Conservation (phyloP, 2,329 filamentous ascomycete genomes). For the Alternaria arborescens region DNA sequence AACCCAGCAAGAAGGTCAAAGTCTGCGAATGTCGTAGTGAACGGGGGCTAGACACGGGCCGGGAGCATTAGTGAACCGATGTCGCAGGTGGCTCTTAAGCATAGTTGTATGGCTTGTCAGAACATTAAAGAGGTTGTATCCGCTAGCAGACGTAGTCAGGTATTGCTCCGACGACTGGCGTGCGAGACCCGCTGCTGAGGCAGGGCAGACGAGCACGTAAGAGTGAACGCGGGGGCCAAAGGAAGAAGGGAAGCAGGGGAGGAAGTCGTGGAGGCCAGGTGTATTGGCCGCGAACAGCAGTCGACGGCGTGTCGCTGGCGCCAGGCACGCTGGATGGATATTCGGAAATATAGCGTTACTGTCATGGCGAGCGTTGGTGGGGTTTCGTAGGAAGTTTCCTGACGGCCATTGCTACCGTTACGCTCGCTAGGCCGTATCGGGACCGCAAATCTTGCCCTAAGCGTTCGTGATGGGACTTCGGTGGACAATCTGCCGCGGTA, state of each 20-base stretch:
- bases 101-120: slow-evolving; percentile 51
- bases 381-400: slow-evolving; percentile 36
- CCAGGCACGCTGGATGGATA: slow-evolving; percentile 33
- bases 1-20: slow-evolving; percentile 25
- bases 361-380: slow-evolving; percentile 40
- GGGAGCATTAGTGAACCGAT: slow-evolving; percentile 48
- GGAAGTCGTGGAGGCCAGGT: slow-evolving; percentile 16
- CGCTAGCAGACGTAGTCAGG: slow-evolving; percentile 45
- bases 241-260: slow-evolving; percentile 14
- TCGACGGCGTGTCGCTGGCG: slow-evolving; percentile 29
- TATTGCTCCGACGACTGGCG: slow-evolving; percentile 42
- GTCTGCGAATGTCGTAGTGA: slow-evolving; percentile 37
- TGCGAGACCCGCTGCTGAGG: slow-evolving; percentile 35
- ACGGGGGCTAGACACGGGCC: slow-evolving; percentile 45
- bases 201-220: slow-evolving; percentile 43
- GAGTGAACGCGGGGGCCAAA: slow-evolving; percentile 36
- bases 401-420: slow-evolving; percentile 43
- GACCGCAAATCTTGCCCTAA: slow-evolving; percentile 20
- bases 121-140: slow-evolving; percentile 52
- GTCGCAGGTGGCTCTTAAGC: slow-evolving; percentile 50
- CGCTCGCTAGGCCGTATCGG: slow-evolving; percentile 38
- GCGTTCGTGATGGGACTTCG: slow-evolving; percentile 22
- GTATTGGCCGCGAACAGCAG: slow-evolving; percentile 18
- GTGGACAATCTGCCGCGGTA: slow-evolving; percentile 27
- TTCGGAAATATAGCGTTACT: slow-evolving; percentile 32